These are phyloP conservation scores for Hortaea werneckii DNA, from an alignment of 2,329 filamentous ascomycete species.

Conservation along the genomic window DNA sequence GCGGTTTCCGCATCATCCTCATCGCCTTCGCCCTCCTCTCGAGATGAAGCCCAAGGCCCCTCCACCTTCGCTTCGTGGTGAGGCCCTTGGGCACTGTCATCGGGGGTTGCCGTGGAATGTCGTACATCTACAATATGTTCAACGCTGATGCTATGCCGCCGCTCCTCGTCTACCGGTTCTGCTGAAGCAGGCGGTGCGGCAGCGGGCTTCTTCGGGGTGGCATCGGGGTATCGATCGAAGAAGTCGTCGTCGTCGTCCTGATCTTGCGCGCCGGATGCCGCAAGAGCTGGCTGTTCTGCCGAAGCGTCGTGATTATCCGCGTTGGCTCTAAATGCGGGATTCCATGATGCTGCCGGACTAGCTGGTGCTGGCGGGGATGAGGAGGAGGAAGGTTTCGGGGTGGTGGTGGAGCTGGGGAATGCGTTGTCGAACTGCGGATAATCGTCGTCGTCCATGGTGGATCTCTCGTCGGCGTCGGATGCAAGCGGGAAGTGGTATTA, in stretches of 20 bases:
- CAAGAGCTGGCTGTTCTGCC: background rate
- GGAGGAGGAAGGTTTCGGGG: background rate
- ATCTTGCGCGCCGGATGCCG: conserved; percentile 7
- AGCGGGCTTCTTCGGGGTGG: conserved; percentile 14
- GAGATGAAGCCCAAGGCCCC: conserved; percentile 3
- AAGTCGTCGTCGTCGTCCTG: conserved; percentile 25
- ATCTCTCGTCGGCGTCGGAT: background rate
- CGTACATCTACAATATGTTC: conserved; percentile 4
- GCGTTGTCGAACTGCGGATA: conserved; percentile 33
- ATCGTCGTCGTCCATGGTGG: conserved; percentile 15
- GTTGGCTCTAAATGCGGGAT: conserved; percentile 41
- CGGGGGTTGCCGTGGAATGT: conserved; percentile 2
- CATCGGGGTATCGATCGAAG: conserved; percentile 25
- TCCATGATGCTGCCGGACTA: conserved; percentile 36
- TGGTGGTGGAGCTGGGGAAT: conserved; percentile 13
- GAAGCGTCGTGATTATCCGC: background rate
- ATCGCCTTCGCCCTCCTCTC: conserved; percentile 1
- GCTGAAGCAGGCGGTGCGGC: background rate
- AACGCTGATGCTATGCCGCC: background rate
- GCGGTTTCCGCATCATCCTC: background rate
- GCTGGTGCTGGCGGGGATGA: background rate
- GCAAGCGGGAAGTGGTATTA: background rate
- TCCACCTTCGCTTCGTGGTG: conserved; percentile 3
- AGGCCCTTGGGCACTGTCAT: conserved; percentile 6
- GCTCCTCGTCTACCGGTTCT: background rate